A percentile compares a stretch with the other conserved stretches of the same genome.
Conservation (phyloP, 2,329 filamentous ascomycete species). For the Aspergillus viridinutans region DNA sequence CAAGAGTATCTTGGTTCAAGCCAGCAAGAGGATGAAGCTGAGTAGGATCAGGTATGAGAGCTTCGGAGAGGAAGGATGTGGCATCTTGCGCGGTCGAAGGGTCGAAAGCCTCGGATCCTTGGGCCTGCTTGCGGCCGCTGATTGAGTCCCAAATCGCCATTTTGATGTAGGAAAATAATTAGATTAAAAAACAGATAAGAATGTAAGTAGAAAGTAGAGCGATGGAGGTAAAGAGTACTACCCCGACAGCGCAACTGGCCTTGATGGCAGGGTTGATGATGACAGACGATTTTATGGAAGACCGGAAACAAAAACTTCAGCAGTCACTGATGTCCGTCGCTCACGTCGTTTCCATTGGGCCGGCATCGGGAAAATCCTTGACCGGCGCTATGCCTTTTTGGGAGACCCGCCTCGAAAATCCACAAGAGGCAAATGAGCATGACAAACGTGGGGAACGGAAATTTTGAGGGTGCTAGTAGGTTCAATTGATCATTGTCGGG, state of each 20-base stretch:
- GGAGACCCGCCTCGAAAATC: slow-evolving; percentile 26
- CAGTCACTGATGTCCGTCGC: slow-evolving; percentile 16
- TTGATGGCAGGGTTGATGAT: slow-evolving; percentile 9
- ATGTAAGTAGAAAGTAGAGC: slow-evolving; percentile 18
- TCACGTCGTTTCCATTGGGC: slow-evolving; percentile 19
- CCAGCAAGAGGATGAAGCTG: slow-evolving; percentile 90
- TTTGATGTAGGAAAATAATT: slow-evolving; percentile 19
- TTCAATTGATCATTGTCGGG: neutral
- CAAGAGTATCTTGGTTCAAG: slow-evolving; percentile 85
- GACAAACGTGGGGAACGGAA: slow-evolving; percentile 25
- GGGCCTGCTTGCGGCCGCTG: slow-evolving; percentile 56
- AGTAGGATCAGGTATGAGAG: slow-evolving; percentile 77
- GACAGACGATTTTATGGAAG: slow-evolving; percentile 3
- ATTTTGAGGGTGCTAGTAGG: neutral
- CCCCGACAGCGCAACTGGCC: slow-evolving; percentile 1
- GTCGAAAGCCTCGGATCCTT: slow-evolving; percentile 61
- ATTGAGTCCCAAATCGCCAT: slow-evolving; percentile 61
- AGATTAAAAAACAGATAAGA: slow-evolving; percentile 24
- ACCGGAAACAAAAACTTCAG: slow-evolving; percentile 36
- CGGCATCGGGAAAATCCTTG: slow-evolving; percentile 18
- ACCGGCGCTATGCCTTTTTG: slow-evolving; percentile 24
- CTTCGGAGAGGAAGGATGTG: slow-evolving; percentile 75
- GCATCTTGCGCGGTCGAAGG: slow-evolving; percentile 72
- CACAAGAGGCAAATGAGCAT: slow-evolving; percentile 21
- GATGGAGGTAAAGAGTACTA: slow-evolving; percentile 4